These are phyloP conservation scores for Coemansia sp. DNA, from an alignment of 192 early-diverging fungal species.

Conservation along the genomic window DNA sequence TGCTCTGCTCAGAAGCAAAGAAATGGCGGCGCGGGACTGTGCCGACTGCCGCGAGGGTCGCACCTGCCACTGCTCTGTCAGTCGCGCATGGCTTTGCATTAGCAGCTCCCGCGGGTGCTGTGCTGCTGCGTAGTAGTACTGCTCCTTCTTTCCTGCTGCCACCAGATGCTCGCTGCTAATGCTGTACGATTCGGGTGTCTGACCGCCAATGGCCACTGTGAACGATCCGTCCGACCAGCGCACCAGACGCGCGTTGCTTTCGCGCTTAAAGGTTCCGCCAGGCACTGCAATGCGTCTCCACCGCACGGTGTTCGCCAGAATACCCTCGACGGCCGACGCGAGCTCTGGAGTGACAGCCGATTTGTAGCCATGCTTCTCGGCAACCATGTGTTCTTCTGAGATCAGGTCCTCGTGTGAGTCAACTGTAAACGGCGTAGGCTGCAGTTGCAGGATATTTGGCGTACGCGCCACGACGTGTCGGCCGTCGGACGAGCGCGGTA, in stretches of 20 bases:
- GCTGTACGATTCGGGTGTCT: slow-evolving; percentile 27
- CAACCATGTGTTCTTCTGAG: slow-evolving; percentile 34
- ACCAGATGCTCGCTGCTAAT: slow-evolving; percentile 29
- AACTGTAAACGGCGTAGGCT: slow-evolving; percentile 39
- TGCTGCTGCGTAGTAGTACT: slow-evolving; percentile 30
- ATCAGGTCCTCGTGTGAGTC: slow-evolving; percentile 42
- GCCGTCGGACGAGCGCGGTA: slow-evolving; percentile 22
- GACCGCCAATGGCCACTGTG: slow-evolving; percentile 38
- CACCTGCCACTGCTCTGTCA: slow-evolving; percentile 44
- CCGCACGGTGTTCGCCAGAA: slow-evolving; percentile 47
- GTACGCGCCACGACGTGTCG: slow-evolving; percentile 35
- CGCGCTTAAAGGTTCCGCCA: slow-evolving; percentile 12
- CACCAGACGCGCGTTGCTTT: slow-evolving; percentile 52
- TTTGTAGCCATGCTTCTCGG: slow-evolving; percentile 29
- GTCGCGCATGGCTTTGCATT: slow-evolving; percentile 43
- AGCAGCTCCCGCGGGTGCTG: slow-evolving; percentile 32
- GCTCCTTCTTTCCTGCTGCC: slow-evolving; percentile 22
- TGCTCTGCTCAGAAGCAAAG: slow-evolving; percentile 16
- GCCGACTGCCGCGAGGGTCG: slow-evolving; percentile 31
- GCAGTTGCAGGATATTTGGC: slow-evolving; percentile 49
- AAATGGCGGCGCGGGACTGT: slow-evolving; percentile 23
- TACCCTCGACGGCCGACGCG: slow-evolving; percentile 40
- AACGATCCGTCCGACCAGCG: slow-evolving; percentile 55
- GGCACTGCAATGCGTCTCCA: slow-evolving; percentile 23
- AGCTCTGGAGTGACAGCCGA: slow-evolving; percentile 38